A percentile compares a stretch with the other conserved stretches of the same genome.
Conservation (phyloP, 257 asterid genomes). For the Catharanthus roseus region DNA sequence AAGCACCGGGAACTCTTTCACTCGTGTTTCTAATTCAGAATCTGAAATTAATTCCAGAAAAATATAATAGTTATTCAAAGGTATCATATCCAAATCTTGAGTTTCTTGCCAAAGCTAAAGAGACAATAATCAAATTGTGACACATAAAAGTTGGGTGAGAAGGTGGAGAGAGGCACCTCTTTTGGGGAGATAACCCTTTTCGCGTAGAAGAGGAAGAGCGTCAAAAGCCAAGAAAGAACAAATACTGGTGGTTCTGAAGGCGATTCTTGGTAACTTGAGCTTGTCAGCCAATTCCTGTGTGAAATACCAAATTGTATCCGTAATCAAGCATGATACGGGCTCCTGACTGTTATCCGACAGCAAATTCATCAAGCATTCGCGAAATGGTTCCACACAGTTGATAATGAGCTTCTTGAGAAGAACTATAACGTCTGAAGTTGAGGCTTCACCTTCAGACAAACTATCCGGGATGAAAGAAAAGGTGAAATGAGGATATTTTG, state of each 20-base stretch:
- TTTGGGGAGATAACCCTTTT: slow-evolving; percentile 25
- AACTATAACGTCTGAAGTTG: slow-evolving; percentile 1
- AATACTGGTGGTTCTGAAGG: slow-evolving; percentile 24
- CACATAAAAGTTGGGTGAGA: not conserved
- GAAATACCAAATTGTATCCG: slow-evolving; percentile 19
- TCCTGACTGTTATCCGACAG: not conserved
- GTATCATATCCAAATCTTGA: not conserved
- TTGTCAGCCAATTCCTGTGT: slow-evolving; percentile 11
- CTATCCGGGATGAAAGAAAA: slow-evolving; percentile 20
- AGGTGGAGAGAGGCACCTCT: slow-evolving; percentile 9
- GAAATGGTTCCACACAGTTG: slow-evolving; percentile 14
- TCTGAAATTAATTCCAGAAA: slow-evolving; percentile 5
- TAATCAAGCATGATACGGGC: slow-evolving; percentile 15
- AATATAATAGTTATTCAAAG: not conserved
- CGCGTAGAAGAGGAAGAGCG: slow-evolving; percentile 9
- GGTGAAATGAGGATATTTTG: slow-evolving; percentile 21
- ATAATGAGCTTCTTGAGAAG: slow-evolving; percentile 11
- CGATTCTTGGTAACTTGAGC: slow-evolving; percentile 22
- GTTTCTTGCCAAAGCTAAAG: not conserved
- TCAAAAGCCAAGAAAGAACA: slow-evolving; percentile 16
- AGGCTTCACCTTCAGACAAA: slow-evolving; percentile 9
- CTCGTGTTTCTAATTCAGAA: slow-evolving; percentile 24
- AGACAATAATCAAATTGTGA: too few species aligned
- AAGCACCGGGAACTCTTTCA: slow-evolving; percentile 42
- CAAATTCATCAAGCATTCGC: slow-evolving; percentile 11